Conservation (phyloP, 768 basidiomycete genomes). For the Pleurotus ostreatus region DNA sequence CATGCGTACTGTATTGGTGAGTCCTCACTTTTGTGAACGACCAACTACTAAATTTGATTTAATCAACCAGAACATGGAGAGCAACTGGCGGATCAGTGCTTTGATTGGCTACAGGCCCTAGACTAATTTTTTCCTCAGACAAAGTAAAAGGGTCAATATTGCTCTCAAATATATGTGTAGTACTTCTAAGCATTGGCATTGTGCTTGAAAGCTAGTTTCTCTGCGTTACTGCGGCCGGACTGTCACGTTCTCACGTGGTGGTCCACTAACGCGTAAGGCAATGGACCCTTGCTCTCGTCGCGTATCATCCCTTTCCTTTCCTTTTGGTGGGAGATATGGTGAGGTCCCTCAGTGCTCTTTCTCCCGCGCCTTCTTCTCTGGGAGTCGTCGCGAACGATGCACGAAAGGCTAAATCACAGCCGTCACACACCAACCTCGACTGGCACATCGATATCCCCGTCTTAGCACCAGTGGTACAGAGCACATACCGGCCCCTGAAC, state of each 20-base stretch:
- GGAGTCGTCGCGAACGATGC: background rate
- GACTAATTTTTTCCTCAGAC: constrained; percentile 12
- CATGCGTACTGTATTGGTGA: constrained; percentile 75
- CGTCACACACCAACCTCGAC: background rate
- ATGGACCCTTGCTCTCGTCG: too few species aligned
- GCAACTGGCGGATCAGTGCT: constrained; percentile 44
- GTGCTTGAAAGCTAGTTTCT: too few species aligned
- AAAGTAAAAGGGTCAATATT: too few species aligned
- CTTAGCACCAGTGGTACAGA: background rate
- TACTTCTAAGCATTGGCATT: too few species aligned
- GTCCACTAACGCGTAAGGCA: too few species aligned
- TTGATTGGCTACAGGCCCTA: constrained; percentile 31
- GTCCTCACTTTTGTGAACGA: constrained; percentile 17
- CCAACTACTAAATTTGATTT: background rate
- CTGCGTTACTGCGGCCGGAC: too few species aligned
- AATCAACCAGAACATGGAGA: constrained; percentile 45
- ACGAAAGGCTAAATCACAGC: background rate
- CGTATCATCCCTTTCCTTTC: too few species aligned
- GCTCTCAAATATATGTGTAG: too few species aligned
- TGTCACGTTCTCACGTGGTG: too few species aligned
- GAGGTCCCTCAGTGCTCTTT: background rate
- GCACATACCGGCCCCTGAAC: background rate
- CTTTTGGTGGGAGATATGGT: too few species aligned
- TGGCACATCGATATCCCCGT: constrained; percentile 1
- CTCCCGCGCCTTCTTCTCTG: background rate